Evolutionary conservation across 1,139 yeast genomes (phyloP).

Genomic region (Geotrichum carabidarum): DNA sequence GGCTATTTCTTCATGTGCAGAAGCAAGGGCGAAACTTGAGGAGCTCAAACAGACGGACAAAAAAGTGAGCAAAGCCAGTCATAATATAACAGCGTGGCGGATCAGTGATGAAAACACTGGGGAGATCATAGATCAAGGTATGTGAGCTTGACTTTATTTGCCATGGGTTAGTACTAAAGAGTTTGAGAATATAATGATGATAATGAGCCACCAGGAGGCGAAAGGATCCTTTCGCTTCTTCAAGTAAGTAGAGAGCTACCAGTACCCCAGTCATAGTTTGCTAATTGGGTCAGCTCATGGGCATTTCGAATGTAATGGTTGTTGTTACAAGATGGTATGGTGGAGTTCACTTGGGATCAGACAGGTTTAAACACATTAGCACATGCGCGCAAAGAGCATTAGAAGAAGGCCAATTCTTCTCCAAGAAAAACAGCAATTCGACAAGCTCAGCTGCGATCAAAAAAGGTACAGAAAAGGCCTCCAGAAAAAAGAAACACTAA

Average conservation of each 20-base stretch:
- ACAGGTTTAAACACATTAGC: constrained; percentile 75
- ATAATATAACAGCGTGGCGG: constrained; percentile 79
- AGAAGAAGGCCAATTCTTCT: constrained; percentile 48
- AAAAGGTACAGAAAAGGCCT: background rate
- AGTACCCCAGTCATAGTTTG: constrained; percentile 20
- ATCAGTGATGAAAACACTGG: constrained; percentile 36
- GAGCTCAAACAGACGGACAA: constrained; percentile 46
- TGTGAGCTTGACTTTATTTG: background rate
- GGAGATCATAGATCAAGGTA: constrained; percentile 19
- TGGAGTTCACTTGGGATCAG: constrained; percentile 83
- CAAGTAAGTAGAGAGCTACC: constrained; percentile 40
- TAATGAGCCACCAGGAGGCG: constrained; percentile 91
- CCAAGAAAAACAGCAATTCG: constrained; percentile 6
- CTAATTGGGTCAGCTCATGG: constrained; percentile 36
- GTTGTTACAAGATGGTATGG: constrained; percentile 90
- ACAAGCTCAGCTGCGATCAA: background rate
- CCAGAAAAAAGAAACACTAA: background rate
- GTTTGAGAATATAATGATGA: constrained; percentile 48
- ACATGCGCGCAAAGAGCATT: constrained; percentile 77
- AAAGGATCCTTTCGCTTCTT: constrained; percentile 62
- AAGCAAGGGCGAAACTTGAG: constrained; percentile 52
- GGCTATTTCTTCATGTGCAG: constrained; percentile 52
- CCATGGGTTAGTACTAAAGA: background rate
- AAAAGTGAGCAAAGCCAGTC: constrained; percentile 59
- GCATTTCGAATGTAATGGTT: constrained; percentile 75